Base-by-base conservation (phyloP, 1,284 basidiomycete genomes). In the Coniferiporia weirii region DNA sequence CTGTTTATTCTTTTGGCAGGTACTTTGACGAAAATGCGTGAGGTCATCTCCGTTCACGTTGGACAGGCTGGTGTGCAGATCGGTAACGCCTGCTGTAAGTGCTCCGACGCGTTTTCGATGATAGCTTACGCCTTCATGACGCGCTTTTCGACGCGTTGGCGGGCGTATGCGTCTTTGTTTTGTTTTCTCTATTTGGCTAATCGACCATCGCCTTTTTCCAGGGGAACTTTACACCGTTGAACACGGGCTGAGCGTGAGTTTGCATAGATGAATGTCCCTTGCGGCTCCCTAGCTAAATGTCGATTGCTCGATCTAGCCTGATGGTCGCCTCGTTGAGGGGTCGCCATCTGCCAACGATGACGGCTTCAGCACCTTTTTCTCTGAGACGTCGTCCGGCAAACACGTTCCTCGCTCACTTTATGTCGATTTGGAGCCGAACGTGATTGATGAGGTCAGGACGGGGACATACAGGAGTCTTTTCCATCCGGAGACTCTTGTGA, bases 151-250 rank as follows among this genome's bases (percentile, higher is more conserved):
- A 72, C 74, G 71, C 71, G 72, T 65, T 65, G 27, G 54, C 63
- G 52, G 17, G 38, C 36, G 60, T 62, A 44, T 62, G 74, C 73
- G 70, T 90, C 54, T 64, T 36, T 50, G 55, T 64, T 22, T 73
- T 68, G 52, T 68, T 71, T 15, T 19, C 22, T n/a, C 40, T 48
- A 46, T 43, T 38, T 45, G 48, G 50, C 27, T 46, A 20, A 55
- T 45, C 9, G 17, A 17, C 34, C 10, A 34, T 45, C 48, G 12
- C 34, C 13, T 71, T 60, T 66, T 68, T 62, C 59, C 69, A 91
- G 89, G 95, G 96, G 95, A 98, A 76, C 85, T 99, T 65, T 99
- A 99, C 81, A 97, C 95, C 66, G 85, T 96, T 69, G 97, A 99
- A 79, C 97, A 99, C 75, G 95, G 95, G 71, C 82, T 99, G 67